Base-by-base conservation (phyloP, 2,329 filamentous ascomycete species). In the Fusarium agapanthi region DNA sequence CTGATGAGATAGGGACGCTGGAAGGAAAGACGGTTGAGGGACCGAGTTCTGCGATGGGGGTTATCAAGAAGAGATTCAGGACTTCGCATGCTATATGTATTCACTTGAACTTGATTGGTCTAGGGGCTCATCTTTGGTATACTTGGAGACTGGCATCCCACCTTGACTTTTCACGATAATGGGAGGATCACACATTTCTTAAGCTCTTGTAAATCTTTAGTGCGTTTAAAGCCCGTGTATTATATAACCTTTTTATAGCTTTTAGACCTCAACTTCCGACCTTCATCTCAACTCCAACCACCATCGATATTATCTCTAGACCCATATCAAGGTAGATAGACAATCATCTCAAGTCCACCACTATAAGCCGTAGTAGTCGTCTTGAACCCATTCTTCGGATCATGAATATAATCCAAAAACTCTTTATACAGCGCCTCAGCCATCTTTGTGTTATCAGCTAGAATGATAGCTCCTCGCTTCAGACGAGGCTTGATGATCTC, bases 401-500 rank as follows among this genome's bases (percentile, higher is more conserved):
- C 80, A 8, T 83, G 74, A 26, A 90, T 64, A 62, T 86, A 86
- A 0, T 74, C 80, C 14, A 88, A 68, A 6, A 89, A 76, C 6
- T 90, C 87, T 41, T 80, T 78, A 64, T 89, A 89, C 7, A 82
- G 78, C 6, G 77, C 67, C 1, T 76, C 80, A 0, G 81, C 77
- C 10, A 78, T 78, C 18, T 83, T 79, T 2, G 83, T 85, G 65
- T 90, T 89, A 65, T 90, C 87, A 0, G 80, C 77, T 2, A 90
- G 75, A 5, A 89, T 80, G 6, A 88, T 79, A 0, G 86, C 86
- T 0, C 88, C 87, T 8, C 77, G 75, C 44, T 79, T 82, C 47
- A 90, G 67, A 24, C 80, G 83, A 6, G 86, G 84, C 65, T 86
- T 81, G 14, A 89, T 78, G 1, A 86, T 75, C 63, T 85, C 82